Evolutionary conservation across 139 green algal genomes (phyloP).

Genomic region (Nannochloris sp.): DNA sequence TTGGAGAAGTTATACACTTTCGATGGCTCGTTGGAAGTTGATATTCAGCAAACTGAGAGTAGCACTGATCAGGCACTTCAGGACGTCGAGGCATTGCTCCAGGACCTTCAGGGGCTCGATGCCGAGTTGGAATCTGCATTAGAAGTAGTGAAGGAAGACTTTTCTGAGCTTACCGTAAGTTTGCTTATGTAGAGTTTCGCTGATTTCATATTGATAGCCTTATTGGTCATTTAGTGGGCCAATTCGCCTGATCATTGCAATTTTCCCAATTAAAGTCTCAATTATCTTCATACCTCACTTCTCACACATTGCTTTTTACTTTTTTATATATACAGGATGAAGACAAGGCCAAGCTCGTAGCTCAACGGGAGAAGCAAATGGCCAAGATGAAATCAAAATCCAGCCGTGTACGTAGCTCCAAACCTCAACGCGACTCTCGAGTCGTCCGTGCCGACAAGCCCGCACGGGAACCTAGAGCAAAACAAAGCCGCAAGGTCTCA

Average conservation of each 20-base stretch:
- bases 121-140: constrained; percentile 4
- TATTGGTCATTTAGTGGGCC: too few relatives aligned
- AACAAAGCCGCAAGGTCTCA: background rate
- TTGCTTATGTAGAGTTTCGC: too few relatives aligned
- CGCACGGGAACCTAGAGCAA: background rate
- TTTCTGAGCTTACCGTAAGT: background rate
- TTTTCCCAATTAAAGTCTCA: too few relatives aligned
- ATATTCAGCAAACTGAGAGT: background rate
- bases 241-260: too few relatives aligned
- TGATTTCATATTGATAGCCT: too few relatives aligned
- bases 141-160: background rate
- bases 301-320: background rate
- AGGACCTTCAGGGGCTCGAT: constrained; percentile 5
- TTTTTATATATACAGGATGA: background rate
- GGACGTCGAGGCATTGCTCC: constrained; percentile 6
- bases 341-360: background rate
- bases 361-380: background rate
- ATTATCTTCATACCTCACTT: too few relatives aligned
- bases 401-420: background rate
- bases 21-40: background rate
- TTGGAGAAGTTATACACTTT: constrained; percentile 1
- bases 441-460: background rate
- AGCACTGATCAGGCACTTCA: background rate
- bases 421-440: background rate
- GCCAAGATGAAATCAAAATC: background rate